A percentile compares a stretch with the other conserved stretches of the same genome.
phyloP scores from a whole-genome alignment of 2,329 filamentous ascomycete species.

The Cladosporium sp. region DNA sequence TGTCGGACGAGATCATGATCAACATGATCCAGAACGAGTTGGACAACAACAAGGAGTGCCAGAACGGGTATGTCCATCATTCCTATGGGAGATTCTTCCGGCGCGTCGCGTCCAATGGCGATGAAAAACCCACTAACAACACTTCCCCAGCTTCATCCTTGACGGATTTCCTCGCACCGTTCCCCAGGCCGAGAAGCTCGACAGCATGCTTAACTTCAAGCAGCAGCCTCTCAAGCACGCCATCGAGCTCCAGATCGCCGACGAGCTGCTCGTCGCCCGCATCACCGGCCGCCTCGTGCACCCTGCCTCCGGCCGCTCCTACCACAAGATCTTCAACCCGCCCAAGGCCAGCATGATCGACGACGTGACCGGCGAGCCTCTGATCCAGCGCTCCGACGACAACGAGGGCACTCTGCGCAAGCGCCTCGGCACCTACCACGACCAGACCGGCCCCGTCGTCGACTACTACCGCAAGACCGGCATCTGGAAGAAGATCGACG shows the following conservation, averaged over 20 bases:
- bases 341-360: conserved; percentile 93
- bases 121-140: background rate
- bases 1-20: conserved; percentile 98
- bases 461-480: conserved; percentile 96
- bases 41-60: conserved; percentile 90
- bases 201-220: conserved; percentile 78
- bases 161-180: conserved; percentile 98
- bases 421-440: conserved; percentile 88
- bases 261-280: conserved; percentile 84
- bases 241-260: conserved; percentile 95
- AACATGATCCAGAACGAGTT: conserved; percentile 99
- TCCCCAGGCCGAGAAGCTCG: conserved; percentile 88
- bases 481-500: conserved; percentile 95
- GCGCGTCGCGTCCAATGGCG: no score
- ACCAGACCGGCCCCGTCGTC: conserved; percentile 88
- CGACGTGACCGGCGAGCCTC: conserved; percentile 91
- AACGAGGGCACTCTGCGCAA: conserved; percentile 96
- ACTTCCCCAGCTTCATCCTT: conserved; percentile 78
- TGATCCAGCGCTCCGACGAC: conserved; percentile 95
- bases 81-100: no score
- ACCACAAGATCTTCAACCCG: conserved; percentile 99
- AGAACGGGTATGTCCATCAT: conserved; percentile 90
- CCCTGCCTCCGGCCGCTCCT: conserved; percentile 91
- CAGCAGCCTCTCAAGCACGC: conserved; percentile 89
- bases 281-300: conserved; percentile 96